phyloP scores from a whole-genome alignment of 2,329 filamentous ascomycete genomes.

The Cordyceps cicadae region DNA sequence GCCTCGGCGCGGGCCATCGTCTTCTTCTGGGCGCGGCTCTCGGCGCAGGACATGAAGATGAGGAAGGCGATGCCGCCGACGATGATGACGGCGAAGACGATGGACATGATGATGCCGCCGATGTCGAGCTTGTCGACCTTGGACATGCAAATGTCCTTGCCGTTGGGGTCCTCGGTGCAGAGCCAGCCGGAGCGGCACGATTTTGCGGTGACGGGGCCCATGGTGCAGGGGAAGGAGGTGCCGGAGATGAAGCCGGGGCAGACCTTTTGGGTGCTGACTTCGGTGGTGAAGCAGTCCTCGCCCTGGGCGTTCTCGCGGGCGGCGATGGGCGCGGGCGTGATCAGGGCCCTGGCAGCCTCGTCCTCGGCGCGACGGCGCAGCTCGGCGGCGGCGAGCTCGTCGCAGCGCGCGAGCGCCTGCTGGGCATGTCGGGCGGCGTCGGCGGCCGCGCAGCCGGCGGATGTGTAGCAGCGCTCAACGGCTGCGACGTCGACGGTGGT shows the following conservation, averaged over 20 bases:
- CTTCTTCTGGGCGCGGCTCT: constrained; percentile 36
- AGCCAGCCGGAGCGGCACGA: constrained; percentile 36
- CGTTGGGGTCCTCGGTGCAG: constrained; percentile 34
- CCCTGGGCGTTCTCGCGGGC: constrained; percentile 11
- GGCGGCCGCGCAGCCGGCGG: constrained; percentile 26
- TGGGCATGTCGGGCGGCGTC: constrained; percentile 24
- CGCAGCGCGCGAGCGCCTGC: constrained; percentile 25
- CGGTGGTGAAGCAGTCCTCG: constrained; percentile 29
- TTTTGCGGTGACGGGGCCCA: constrained; percentile 25
- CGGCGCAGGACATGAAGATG: constrained; percentile 44
- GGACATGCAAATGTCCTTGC: constrained; percentile 32
- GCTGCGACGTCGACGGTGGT: constrained; percentile 22
- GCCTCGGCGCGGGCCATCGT: constrained; percentile 40
- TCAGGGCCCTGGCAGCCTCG: constrained; percentile 13
- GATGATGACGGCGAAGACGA: constrained; percentile 37
- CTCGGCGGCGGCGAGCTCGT: constrained; percentile 19
- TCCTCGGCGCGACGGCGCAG: constrained; percentile 3
- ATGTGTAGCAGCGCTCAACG: constrained; percentile 30
- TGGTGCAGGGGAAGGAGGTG: constrained; percentile 31
- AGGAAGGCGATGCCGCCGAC: constrained; percentile 31
- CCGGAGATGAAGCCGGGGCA: constrained; percentile 34
- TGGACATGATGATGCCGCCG: constrained; percentile 39
- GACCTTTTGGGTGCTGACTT: constrained; percentile 24
- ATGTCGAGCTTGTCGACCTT: constrained; percentile 31
- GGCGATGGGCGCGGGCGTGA: constrained; percentile 10